Evolutionary conservation across 176 grass and related monocot genomes (phyloP), one percentile per base, ranked within the genome.

Genomic region (Hordeum marinum): DNA sequence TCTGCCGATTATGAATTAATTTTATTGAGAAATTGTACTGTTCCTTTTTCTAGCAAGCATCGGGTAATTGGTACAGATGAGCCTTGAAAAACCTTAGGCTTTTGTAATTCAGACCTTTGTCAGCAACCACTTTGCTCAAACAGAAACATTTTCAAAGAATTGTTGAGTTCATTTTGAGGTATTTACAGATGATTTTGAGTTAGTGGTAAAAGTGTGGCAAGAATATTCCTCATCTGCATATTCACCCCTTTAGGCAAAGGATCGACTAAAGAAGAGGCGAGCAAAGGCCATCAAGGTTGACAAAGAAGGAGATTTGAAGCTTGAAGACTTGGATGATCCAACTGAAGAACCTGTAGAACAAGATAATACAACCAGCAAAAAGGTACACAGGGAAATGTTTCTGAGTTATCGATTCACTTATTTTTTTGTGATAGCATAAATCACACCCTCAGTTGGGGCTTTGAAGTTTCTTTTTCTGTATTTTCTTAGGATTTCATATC

Each of bases 211-310:
- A 14, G 8, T 83, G 4, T 46, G 35, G 20, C 20, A 41, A 45
- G 6, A 64, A 48, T 62, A 43, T 13, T 23, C 34, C 36, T 68
- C 25, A 72, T 77, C 68, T 75, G 52, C 21, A 36, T 80, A 36
- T 80, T 84, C 75, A 62, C 68, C 29, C 39, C 82, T 88, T 87
- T 79, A 99, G 94, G 90, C 92, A 25, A 99, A 96, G 86, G 97
- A 99, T 77, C 69, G 94, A 50, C 82, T 85, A 80, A 99, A 92
- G 90, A 94, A 88, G 86, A 99, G 92, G 83, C 88, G 91, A 40
- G 79, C 87, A 4, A 99, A 96, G 86, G 94, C 86, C 63, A 92
- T 96, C 83, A 95, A 89, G 66, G 94, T 94, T 61, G 97, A 96
- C 90, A 91, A 79, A 77, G 90, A 96, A 23, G 97, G 94, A 76